Percentiles rank a stretch among this genome's conserved stretches.
These are phyloP conservation scores for Effrenium voratum DNA, from an alignment of 73 alveolate genomes.

Conservation along the genomic window DNA sequence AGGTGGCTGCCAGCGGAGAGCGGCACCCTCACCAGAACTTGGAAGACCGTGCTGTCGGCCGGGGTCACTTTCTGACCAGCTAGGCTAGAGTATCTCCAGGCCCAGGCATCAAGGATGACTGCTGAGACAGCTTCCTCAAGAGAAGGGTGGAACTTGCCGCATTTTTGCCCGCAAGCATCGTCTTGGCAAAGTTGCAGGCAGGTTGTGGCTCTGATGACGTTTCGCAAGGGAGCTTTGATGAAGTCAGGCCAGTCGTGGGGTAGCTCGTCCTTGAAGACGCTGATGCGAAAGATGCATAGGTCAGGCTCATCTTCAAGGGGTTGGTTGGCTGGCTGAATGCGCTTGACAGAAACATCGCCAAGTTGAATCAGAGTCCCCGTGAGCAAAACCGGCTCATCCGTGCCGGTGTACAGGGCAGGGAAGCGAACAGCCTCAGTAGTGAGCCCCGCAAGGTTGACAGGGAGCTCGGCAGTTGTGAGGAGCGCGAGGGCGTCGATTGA, in stretches of 20 bases:
- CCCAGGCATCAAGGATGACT: not conserved
- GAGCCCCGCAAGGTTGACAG: not conserved
- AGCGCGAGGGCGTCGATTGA: not conserved
- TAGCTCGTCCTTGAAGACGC: not conserved
- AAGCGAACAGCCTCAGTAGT: not conserved
- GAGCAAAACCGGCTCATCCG: not conserved
- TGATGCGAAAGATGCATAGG: not conserved
- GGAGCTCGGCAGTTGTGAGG: not conserved
- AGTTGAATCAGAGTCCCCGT: not conserved
- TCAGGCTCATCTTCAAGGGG: not conserved
- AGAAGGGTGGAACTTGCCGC: slow-evolving; percentile 6
- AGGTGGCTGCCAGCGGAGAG: not conserved
- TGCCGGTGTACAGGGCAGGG: not conserved
- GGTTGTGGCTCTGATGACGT: not conserved
- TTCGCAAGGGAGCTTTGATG: not conserved
- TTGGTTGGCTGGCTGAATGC: not conserved
- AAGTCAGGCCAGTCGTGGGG: not conserved
- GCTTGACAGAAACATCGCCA: not conserved
- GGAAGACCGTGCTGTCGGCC: not conserved
- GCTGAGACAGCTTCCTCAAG: not conserved
- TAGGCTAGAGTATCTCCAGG: not conserved
- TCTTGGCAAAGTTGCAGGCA: not conserved
- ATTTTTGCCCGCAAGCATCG: not conserved
- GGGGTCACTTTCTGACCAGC: not conserved
- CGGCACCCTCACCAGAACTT: not conserved